Evolutionary conservation across 768 basidiomycete species (phyloP).

Genomic region (Trametes coccinea): DNA sequence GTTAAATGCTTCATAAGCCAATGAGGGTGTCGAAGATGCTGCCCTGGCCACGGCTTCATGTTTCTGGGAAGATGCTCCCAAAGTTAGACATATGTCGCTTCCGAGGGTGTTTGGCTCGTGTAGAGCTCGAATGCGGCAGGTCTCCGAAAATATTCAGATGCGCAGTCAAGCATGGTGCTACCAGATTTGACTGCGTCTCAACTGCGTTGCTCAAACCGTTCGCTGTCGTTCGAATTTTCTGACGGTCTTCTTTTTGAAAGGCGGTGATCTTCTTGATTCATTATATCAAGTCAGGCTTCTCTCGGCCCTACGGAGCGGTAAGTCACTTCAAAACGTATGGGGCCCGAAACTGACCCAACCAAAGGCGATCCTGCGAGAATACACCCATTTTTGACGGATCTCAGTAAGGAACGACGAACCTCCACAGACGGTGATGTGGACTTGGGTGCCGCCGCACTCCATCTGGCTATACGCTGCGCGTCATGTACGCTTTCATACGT

Average conservation of each 20-base stretch:
- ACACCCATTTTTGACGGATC: constrained; percentile 80
- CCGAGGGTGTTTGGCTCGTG: too few relatives aligned
- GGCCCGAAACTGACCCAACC: background rate
- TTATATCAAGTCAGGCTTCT: constrained; percentile 45
- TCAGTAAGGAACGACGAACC: constrained; percentile 61
- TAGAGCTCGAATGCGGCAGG: too few relatives aligned
- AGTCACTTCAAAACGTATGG: background rate
- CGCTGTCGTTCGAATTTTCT: too few relatives aligned
- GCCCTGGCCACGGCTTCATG: too few relatives aligned
- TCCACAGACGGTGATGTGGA: constrained; percentile 53
- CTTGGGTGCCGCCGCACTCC: constrained; percentile 72
- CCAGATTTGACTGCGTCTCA: too few relatives aligned
- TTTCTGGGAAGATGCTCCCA: background rate
- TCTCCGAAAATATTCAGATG: too few relatives aligned
- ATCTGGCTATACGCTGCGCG: constrained; percentile 82
- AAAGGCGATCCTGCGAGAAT: constrained; percentile 76
- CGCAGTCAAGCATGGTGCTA: too few relatives aligned
- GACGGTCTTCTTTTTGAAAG: background rate
- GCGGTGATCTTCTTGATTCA: constrained; percentile 29
- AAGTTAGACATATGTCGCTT: background rate
- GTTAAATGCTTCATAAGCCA: too few relatives aligned
- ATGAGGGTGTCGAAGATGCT: too few relatives aligned
- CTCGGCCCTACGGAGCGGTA: constrained; percentile 43
- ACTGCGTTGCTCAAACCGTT: too few relatives aligned
- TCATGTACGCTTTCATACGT: constrained; percentile 49